phyloP scores from a whole-genome alignment of 805 yeast species.

The Ogataea trehalophila region DNA sequence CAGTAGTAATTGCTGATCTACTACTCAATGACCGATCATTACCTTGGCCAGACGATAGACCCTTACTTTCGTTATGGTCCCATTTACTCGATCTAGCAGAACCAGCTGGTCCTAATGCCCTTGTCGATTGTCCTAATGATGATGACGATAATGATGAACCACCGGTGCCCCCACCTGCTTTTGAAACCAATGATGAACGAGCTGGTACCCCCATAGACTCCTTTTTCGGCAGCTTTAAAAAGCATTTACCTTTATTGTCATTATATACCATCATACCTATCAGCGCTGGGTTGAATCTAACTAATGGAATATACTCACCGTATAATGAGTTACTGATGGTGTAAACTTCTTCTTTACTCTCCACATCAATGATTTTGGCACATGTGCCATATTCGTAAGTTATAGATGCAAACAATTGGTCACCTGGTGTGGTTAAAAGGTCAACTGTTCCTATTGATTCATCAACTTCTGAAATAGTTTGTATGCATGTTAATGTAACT shows the following conservation, averaged over 20 bases:
- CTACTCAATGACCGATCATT: too few species aligned
- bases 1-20: background rate
- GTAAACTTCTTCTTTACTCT: conserved; percentile 21
- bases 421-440: conserved; percentile 24
- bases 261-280: conserved; percentile 13
- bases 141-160: too few species aligned
- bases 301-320: conserved; percentile 11
- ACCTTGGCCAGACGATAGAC: too few species aligned
- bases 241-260: conserved; percentile 15
- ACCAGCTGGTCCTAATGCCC: too few species aligned
- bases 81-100: too few species aligned
- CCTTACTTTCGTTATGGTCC: too few species aligned
- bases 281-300: conserved; percentile 17
- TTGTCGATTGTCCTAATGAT: too few species aligned
- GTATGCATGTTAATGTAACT: conserved; percentile 28
- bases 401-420: conserved; percentile 36
- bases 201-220: background rate
- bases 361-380: conserved; percentile 32
- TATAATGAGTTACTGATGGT: conserved; percentile 24
- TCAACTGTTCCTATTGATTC: conserved; percentile 37
- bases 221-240: conserved; percentile 10
- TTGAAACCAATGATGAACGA: background rate
- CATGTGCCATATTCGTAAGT: conserved; percentile 37
- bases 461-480: conserved; percentile 34
- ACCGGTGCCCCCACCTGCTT: too few species aligned